phyloP scores from a whole-genome alignment of 768 basidiomycete species.

The Lyophyllum decastes region DNA sequence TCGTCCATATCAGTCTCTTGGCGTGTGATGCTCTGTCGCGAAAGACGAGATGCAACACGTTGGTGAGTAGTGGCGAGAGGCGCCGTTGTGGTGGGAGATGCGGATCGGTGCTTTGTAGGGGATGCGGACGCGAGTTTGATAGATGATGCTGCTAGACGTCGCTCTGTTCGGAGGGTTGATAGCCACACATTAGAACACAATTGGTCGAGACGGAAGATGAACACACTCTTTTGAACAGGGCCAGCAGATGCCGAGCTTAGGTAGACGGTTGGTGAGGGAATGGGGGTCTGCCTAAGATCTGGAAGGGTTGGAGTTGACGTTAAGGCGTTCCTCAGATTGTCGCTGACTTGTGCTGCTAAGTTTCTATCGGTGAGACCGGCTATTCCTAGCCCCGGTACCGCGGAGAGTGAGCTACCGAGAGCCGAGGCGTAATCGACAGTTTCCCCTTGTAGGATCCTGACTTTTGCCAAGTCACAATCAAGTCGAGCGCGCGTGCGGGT shows the following conservation, averaged over 20 bases:
- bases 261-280: slow-evolving; percentile 19
- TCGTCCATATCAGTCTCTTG: slow-evolving; percentile 36
- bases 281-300: slow-evolving; percentile 25
- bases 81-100: slow-evolving; percentile 40
- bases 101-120: slow-evolving; percentile 42
- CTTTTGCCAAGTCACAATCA: slow-evolving; percentile 49
- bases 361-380: slow-evolving; percentile 11
- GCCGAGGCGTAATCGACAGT: slow-evolving; percentile 30
- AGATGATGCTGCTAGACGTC: slow-evolving; percentile 39
- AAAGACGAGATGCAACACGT: slow-evolving; percentile 47
- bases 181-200: background rate
- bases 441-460: slow-evolving; percentile 50
- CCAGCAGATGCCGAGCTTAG: slow-evolving; percentile 21
- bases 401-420: slow-evolving; percentile 15
- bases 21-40: slow-evolving; percentile 40
- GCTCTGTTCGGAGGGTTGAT: slow-evolving; percentile 29
- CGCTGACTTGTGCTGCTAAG: slow-evolving; percentile 41
- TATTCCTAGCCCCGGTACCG: slow-evolving; percentile 5
- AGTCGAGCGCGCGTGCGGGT: slow-evolving; percentile 48
- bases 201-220: background rate
- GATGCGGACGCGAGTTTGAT: slow-evolving; percentile 42
- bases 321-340: slow-evolving; percentile 44
- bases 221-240: slow-evolving; percentile 44
- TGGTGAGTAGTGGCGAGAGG: slow-evolving; percentile 29
- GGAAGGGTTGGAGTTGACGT: slow-evolving; percentile 30